phyloP scores from a whole-genome alignment of 768 basidiomycete genomes.

The Lenzites betulinus region DNA sequence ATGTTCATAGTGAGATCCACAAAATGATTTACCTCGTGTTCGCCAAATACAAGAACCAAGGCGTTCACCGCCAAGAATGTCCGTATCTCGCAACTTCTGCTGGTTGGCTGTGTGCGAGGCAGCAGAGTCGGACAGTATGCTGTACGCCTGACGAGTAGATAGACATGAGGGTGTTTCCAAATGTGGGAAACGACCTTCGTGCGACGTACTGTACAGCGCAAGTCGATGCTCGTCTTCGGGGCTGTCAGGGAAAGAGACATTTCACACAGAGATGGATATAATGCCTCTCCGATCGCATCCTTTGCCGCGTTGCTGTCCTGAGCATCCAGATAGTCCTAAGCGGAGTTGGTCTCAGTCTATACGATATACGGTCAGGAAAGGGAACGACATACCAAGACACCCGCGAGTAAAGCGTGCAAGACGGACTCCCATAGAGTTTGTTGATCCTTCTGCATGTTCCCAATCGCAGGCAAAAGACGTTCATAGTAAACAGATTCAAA shows the following conservation, averaged over 20 bases:
- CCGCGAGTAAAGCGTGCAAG: conserved; percentile 51
- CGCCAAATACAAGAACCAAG: conserved; percentile 52
- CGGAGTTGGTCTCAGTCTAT: neutral
- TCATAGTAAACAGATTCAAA: conserved; percentile 42
- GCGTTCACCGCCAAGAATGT: conserved; percentile 43
- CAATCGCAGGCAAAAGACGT: conserved; percentile 36
- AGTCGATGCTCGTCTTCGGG: conserved; percentile 30
- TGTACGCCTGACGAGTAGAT: conserved; percentile 47
- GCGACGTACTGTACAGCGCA: conserved; percentile 30
- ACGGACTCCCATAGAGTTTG: conserved; percentile 47
- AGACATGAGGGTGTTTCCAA: neutral
- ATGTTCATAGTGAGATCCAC: conserved; percentile 43
- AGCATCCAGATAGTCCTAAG: conserved; percentile 34
- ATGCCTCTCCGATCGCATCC: conserved; percentile 28
- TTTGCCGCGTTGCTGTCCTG: conserved; percentile 26
- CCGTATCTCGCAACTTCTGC: conserved; percentile 44
- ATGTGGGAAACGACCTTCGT: neutral
- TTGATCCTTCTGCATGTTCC: conserved; percentile 24
- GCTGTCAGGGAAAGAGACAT: conserved; percentile 38
- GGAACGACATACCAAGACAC: conserved; percentile 44
- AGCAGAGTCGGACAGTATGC: conserved; percentile 51
- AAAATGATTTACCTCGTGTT: conserved; percentile 44
- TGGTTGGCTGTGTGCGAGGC: conserved; percentile 44
- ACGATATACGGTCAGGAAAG: neutral
- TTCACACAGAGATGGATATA: conserved; percentile 39